phyloP scores from a whole-genome alignment of 768 basidiomycete genomes.

The Phallus indusiatus region DNA sequence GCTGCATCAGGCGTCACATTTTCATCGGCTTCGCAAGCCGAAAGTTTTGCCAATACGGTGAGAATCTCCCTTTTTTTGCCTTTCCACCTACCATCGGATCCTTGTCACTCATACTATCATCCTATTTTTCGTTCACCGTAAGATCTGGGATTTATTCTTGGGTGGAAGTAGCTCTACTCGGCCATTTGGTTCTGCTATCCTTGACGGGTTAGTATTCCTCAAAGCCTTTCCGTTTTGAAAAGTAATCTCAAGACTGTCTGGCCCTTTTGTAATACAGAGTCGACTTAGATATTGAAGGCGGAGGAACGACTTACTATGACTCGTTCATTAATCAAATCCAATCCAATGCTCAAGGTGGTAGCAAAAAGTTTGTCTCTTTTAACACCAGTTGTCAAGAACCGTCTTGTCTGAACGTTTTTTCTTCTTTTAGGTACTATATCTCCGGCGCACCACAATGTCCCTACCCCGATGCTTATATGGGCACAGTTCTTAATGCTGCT shows the following conservation, averaged over 20 bases:
- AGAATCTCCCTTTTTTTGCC: neutral
- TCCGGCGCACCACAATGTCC: conserved; percentile 15
- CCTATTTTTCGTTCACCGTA: neutral
- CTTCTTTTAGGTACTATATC: conserved; percentile 11
- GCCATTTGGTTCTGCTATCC: conserved; percentile 13
- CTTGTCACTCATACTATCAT: neutral
- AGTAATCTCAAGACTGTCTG: neutral
- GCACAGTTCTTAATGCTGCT: conserved; percentile 11
- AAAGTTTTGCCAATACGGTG: conserved; percentile 10
- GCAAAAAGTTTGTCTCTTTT: conserved; percentile 7
- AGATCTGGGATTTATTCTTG: conserved; percentile 14
- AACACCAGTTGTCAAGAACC: neutral
- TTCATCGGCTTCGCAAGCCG: conserved; percentile 8
- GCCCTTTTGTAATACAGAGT: conserved; percentile 1
- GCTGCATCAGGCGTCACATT: conserved; percentile 9
- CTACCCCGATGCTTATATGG: conserved; percentile 12
- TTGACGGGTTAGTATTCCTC: conserved; percentile 11
- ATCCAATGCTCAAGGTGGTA: conserved; percentile 7
- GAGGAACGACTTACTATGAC: conserved; percentile 5
- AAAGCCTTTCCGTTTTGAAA: neutral
- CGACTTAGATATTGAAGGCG: conserved; percentile 15
- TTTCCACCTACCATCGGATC: neutral
- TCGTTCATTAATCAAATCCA: conserved; percentile 12
- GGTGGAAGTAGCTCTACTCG: conserved; percentile 11
- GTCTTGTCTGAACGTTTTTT: neutral